Base-by-base conservation (phyloP, 2,329 filamentous ascomycete species). In the Microdochium nivale region DNA sequence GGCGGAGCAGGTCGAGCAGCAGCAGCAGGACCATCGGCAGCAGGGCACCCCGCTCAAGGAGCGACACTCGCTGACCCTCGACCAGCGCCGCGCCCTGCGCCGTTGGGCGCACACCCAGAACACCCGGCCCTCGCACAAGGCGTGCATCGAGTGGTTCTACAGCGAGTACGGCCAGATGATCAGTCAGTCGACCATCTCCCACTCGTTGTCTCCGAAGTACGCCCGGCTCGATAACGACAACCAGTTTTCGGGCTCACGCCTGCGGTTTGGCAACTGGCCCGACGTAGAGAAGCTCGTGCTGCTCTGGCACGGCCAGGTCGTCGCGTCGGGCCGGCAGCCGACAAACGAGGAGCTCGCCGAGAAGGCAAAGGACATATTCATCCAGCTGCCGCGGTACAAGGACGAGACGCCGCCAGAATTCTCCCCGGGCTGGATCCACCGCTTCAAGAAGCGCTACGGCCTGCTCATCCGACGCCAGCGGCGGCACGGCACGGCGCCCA, bases 271-370 rank as follows among this genome's bases (percentile, higher is more conserved):
- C 56, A 83, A 83, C 62, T 83, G 80, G 80, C 80, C 80, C 54
- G 80, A 83, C 56, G 80, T 83, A 51, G 51, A 97, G 90, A 66
- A 97, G 89, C 70, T 90, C 74, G 74, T 95, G 90, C 67, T 95
- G 84, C 58, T 90, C 82, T 55, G 79, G 75, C 59, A 75, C 66
- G 51, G 73, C 67, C 49, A 73, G 70, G 50, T 75, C 69, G 54
- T 75, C 70, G 49, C 69, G 25, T 72, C 70, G 2, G 79, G 80
- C 50, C 77, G 78, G 50, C 77, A 80, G 57, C 80, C 80, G 0
- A 81, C 78, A 44, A 83, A 83, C 62, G 80, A 83, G 58, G 79
- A 83, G 64, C 70, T 83, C 2, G 79, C 78, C 55, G 79, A 83
- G 32, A 83, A 83, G 68, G 80, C 80, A 44, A 83, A 81, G 62